phyloP scores from a whole-genome alignment of 1,284 basidiomycete genomes.

The Marasmius oreades region DNA sequence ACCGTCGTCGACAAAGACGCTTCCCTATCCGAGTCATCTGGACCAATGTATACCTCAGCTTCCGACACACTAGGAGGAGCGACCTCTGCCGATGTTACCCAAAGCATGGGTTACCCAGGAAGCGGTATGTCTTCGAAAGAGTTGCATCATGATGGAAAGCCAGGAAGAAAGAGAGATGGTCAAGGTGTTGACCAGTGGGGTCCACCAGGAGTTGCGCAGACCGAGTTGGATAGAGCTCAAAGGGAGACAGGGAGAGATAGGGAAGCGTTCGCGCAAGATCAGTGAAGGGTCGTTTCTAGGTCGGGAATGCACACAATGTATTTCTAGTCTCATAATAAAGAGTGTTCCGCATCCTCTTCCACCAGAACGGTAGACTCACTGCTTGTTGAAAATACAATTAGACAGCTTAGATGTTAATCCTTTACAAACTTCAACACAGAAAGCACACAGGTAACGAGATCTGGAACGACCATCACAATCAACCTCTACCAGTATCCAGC shows the following conservation, averaged over 20 bases:
- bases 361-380: too few species aligned
- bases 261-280: neutral
- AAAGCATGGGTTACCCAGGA: constrained; percentile 19
- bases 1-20: constrained; percentile 23
- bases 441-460: too few species aligned
- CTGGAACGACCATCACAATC: too few species aligned
- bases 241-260: neutral
- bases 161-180: constrained; percentile 21
- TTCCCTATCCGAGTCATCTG: constrained; percentile 6
- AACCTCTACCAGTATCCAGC: too few species aligned
- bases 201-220: neutral
- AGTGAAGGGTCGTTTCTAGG: neutral
- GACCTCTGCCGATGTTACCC: constrained; percentile 24
- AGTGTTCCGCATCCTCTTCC: too few species aligned
- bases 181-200: constrained; percentile 15
- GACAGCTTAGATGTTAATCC: too few species aligned
- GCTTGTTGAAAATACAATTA: too few species aligned
- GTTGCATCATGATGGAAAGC: constrained; percentile 22
- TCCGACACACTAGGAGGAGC: constrained; percentile 18
- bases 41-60: constrained; percentile 1
- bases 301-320: too few species aligned
- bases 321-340: too few species aligned
- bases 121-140: constrained; percentile 28
- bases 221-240: neutral
- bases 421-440: too few species aligned